Conservation (phyloP, 2,329 filamentous ascomycete genomes). For the Epichloe uncinata region DNA sequence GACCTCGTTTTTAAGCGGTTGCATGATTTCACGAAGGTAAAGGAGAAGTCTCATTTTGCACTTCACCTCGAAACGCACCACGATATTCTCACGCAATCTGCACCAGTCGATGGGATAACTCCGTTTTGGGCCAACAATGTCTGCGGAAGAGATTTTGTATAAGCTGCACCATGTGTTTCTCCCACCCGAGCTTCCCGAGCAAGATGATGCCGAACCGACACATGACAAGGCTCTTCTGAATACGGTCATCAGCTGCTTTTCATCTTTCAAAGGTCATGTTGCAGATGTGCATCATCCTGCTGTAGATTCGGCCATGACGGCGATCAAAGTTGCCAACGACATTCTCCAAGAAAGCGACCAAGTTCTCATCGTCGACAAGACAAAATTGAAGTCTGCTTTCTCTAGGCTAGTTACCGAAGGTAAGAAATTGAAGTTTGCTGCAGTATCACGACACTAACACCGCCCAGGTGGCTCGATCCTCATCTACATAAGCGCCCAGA, state of each 20-base stretch:
- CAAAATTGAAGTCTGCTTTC: not conserved
- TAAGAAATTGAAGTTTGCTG: not conserved
- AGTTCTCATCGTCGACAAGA: not conserved
- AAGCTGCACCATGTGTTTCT: conserved; percentile 18
- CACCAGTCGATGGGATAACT: not conserved
- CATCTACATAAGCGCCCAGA: conserved; percentile 20
- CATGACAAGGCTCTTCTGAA: not conserved
- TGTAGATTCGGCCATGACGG: not conserved
- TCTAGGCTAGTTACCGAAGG: not conserved
- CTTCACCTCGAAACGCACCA: not conserved
- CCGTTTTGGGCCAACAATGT: not conserved
- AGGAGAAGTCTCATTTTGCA: too few species aligned
- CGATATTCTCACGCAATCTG: not conserved
- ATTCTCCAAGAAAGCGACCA: not conserved
- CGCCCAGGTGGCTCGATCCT: not conserved
- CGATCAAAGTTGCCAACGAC: not conserved
- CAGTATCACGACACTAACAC: not conserved
- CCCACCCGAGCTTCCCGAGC: conserved; percentile 14
- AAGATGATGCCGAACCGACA: conserved; percentile 5
- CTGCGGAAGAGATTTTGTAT: not conserved
- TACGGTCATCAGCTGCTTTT: conserved; percentile 1
- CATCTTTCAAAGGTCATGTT: not conserved
- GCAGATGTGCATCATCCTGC: not conserved
- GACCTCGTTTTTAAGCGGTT: too few species aligned
- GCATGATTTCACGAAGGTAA: too few species aligned